Conservation (phyloP, 1,139 yeast species). For the Sporopachydermia cereana region DNA sequence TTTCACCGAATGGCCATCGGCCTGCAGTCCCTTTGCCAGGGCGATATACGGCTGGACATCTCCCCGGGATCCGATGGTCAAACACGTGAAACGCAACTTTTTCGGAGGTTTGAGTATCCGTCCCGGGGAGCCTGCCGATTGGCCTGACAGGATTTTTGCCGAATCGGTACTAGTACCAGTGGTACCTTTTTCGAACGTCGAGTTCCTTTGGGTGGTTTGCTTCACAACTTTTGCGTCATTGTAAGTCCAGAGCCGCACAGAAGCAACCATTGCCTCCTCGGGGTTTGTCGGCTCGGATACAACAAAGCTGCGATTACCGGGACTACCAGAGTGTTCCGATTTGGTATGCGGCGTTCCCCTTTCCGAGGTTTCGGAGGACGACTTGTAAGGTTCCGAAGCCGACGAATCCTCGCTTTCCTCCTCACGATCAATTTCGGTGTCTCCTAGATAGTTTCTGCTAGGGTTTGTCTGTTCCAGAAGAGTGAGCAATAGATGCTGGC, state of each 20-base stretch:
- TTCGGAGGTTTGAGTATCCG: conserved; percentile 43
- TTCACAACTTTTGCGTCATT: conserved; percentile 12
- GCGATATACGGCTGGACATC: conserved; percentile 96
- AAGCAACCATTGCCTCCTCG: conserved; percentile 10
- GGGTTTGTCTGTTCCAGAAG: conserved; percentile 34
- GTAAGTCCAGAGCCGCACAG: conserved; percentile 1
- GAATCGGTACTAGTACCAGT: conserved; percentile 22
- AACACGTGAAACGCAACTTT: conserved; percentile 48
- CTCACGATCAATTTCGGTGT: conserved; percentile 22
- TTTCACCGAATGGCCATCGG: conserved; percentile 73
- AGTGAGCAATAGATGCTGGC: conserved; percentile 41
- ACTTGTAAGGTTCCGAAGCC: conserved; percentile 6
- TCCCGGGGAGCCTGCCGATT: conserved; percentile 33
- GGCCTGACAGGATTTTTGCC: conserved; percentile 21
- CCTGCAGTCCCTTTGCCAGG: conserved; percentile 60
- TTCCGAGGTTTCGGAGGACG: background rate
- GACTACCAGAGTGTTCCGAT: conserved; percentile 7
- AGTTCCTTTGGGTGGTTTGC: conserved; percentile 4
- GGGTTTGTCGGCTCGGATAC: conserved; percentile 10
- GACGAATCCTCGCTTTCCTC: conserved; percentile 6
- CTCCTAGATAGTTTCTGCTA: conserved; percentile 14
- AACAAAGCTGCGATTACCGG: conserved; percentile 10
- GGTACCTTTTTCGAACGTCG: conserved; percentile 7
- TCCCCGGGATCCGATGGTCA: conserved; percentile 91
- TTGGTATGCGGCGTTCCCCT: background rate